Conservation (phyloP, 2,329 filamentous ascomycete genomes). For the Aspergillus caelatus region DNA sequence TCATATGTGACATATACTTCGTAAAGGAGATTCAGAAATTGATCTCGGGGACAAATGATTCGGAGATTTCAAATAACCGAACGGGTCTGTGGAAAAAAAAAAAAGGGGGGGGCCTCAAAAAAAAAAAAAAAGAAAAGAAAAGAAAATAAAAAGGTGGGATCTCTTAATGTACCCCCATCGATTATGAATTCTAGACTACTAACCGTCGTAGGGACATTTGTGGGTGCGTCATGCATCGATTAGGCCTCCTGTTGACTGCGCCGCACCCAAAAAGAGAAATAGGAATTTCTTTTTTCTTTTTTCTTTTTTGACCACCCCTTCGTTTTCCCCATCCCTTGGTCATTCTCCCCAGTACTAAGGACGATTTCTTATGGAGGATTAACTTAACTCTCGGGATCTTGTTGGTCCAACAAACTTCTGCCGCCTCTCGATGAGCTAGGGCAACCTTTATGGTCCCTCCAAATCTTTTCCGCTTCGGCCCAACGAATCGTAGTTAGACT, state of each 20-base stretch:
- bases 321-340: constrained; percentile 1
- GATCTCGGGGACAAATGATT: background rate
- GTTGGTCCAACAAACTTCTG: background rate
- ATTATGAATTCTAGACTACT: constrained; percentile 13
- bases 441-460: constrained; percentile 1
- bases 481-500: constrained; percentile 16
- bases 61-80: background rate
- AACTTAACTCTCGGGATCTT: constrained; percentile 1
- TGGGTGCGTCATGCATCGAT: constrained; percentile 19
- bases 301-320: background rate
- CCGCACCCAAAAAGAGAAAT: constrained; percentile 2
- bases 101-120: background rate
- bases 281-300: background rate
- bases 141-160: constrained; percentile 2
- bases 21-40: background rate
- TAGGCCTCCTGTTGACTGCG: constrained; percentile 10
- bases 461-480: constrained; percentile 7
- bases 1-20: background rate
- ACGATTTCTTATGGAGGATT: background rate
- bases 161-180: constrained; percentile 3
- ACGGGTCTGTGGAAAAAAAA: background rate
- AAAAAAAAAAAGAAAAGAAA: background rate
- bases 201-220: constrained; percentile 13
- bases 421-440: constrained; percentile 1
- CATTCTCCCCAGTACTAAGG: background rate